Base-by-base conservation (phyloP, 768 basidiomycete genomes). In the Lactarius hengduanensis region DNA sequence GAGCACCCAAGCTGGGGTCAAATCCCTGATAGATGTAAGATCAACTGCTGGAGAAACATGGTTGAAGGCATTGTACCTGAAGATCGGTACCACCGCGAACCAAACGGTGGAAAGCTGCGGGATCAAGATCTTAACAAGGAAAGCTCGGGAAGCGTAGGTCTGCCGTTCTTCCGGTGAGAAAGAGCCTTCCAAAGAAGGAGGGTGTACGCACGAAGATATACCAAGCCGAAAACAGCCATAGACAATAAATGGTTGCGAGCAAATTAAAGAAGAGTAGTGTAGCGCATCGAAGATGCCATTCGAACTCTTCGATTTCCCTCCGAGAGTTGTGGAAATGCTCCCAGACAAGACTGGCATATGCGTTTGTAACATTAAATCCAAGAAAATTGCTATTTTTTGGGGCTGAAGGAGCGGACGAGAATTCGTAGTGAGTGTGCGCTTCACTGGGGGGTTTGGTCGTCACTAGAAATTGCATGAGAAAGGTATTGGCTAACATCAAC, bases 221-320 rank as follows among this genome's bases (percentile, higher is more conserved):
- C 50, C 47, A 36, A 18, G 4, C 65, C 61, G 34, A 38, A 54
- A 66, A 18, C 3, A 40, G 47, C 28, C 57, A 26, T 18, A 62
- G 56, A 26, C n/a, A 18, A 34, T 20, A 62, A 50, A 59, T 54
- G 13, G 47, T 54, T 30, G 18, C 57, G 13, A 67, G 22, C 61
- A 50, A 67, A 4, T 47, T 38, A 32, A 54, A 15, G 50, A 67
- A 18, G 34, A 63, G 57, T 4, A 7, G 7, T 43, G 26, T 45
- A 15, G 50, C 38, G 8, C n/a, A 38, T 41, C 50, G 57, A 59
- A 59, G 13, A n/a, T 38, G 57, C 34, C 26, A 36, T 22, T 45
- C n/a, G 26, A 59, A 43, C 22, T 45, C 41, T 5, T 54, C 57
- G 1, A 59, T 11, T 38, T 63, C 57, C 18, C 53, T 56, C 32